Evolutionary conservation across 2,329 filamentous ascomycete species (phyloP).

Genomic region (Penicillium sp.): DNA sequence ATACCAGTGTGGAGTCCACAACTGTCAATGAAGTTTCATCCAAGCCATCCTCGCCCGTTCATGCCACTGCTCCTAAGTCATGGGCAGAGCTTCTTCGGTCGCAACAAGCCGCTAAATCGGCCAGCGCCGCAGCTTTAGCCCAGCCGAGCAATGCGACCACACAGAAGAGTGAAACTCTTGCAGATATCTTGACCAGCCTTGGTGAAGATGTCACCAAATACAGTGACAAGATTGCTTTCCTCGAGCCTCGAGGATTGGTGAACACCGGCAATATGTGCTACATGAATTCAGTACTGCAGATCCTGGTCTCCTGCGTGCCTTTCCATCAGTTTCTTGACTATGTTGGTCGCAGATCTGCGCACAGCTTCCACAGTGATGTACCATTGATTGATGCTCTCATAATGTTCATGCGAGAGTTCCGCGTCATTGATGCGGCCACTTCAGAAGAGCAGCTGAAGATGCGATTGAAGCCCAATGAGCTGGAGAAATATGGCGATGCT

Average conservation of each 20-base stretch:
- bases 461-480: conserved; percentile 74
- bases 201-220: conserved; percentile 61
- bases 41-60: conserved; percentile 41
- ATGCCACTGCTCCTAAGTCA: conserved; percentile 56
- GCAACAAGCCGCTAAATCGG: conserved; percentile 39
- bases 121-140: conserved; percentile 28
- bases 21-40: conserved; percentile 14
- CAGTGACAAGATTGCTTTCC: conserved; percentile 69
- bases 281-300: conserved; percentile 99
- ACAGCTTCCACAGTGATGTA: conserved; percentile 94
- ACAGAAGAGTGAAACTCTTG: conserved; percentile 63
- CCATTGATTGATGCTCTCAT: conserved; percentile 95
- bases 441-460: conserved; percentile 72
- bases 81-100: conserved; percentile 69
- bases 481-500: conserved; percentile 86
- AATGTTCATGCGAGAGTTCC: conserved; percentile 93
- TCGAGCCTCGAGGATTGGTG: conserved; percentile 89
- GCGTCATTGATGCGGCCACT: conserved; percentile 74
- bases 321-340: conserved; percentile 94
- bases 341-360: conserved; percentile 75
- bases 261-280: conserved; percentile 99
- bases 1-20: conserved; percentile 2
- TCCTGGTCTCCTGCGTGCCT: conserved; percentile 87
- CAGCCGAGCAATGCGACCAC: conserved; percentile 44
- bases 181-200: conserved; percentile 75